phyloP scores from a whole-genome alignment of 139 green algal genomes.

The Astrephomene gubernaculifera region DNA sequence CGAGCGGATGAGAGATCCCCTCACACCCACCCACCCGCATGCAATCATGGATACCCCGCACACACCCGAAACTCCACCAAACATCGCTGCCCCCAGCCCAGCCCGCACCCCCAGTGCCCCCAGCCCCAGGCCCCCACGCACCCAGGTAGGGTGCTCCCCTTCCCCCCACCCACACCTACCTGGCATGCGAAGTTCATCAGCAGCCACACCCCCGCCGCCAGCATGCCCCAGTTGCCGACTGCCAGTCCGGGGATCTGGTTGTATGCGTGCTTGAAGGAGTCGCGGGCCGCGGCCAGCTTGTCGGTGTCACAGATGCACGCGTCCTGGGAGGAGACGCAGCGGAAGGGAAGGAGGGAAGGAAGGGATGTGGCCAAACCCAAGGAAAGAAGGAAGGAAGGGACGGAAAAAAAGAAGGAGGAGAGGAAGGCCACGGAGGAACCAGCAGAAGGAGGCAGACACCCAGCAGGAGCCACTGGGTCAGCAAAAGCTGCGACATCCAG shows the following conservation, averaged over 20 bases:
- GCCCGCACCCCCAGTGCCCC: background rate
- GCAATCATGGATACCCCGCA: background rate
- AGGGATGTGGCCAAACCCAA: too few relatives aligned
- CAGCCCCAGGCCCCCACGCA: too few relatives aligned
- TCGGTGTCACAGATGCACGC: constrained; percentile 42
- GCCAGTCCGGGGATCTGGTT: background rate
- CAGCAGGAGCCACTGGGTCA: background rate
- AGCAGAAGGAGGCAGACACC: background rate
- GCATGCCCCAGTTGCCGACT: constrained; percentile 41
- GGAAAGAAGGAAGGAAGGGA: background rate
- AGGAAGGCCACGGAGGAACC: background rate
- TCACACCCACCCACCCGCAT: background rate
- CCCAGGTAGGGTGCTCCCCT: background rate
- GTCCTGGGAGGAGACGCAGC: background rate
- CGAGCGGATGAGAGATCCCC: background rate
- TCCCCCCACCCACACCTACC: background rate
- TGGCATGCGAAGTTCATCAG: constrained; percentile 32
- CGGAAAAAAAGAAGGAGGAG: background rate
- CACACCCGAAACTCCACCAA: background rate
- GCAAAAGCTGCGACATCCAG: background rate
- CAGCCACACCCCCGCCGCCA: background rate
- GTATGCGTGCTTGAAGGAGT: constrained; percentile 21
- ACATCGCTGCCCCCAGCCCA: background rate
- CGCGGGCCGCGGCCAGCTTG: background rate
- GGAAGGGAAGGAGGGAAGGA: background rate